Conservation (phyloP, 2,329 filamentous ascomycete species). For the Colletotrichum siamense region DNA sequence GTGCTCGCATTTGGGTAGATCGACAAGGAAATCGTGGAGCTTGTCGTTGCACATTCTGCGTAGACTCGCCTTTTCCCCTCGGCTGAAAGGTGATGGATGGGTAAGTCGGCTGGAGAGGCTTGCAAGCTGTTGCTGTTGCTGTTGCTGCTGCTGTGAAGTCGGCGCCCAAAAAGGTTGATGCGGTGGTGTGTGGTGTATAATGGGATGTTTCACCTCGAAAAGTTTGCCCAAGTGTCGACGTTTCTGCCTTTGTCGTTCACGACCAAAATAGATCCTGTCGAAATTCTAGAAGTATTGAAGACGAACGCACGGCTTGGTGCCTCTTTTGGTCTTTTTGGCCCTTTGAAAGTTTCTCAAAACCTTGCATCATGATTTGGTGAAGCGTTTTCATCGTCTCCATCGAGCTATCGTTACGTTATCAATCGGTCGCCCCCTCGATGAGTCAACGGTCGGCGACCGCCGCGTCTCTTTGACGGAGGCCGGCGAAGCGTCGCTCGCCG, state of each 20-base stretch:
- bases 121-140: neutral
- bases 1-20: conserved; percentile 81
- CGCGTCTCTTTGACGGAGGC: neutral
- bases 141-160: neutral
- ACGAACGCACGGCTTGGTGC: conserved; percentile 12
- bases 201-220: conserved; percentile 11
- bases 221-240: conserved; percentile 8
- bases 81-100: neutral
- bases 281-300: conserved; percentile 16
- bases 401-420: conserved; percentile 14
- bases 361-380: neutral
- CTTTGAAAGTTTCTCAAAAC: neutral
- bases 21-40: conserved; percentile 64
- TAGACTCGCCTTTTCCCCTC: neutral
- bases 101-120: neutral
- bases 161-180: neutral
- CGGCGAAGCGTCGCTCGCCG: conserved; percentile 3
- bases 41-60: conserved; percentile 57
- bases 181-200: neutral
- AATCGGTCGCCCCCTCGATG: neutral
- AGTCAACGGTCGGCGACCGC: conserved; percentile 8
- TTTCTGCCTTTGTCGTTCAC: conserved; percentile 10
- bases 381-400: neutral
- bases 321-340: neutral
- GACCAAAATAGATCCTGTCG: conserved; percentile 9